These are phyloP conservation scores for Trametes polyzona DNA, from an alignment of 1,284 basidiomycete genomes.

Conservation along the genomic window DNA sequence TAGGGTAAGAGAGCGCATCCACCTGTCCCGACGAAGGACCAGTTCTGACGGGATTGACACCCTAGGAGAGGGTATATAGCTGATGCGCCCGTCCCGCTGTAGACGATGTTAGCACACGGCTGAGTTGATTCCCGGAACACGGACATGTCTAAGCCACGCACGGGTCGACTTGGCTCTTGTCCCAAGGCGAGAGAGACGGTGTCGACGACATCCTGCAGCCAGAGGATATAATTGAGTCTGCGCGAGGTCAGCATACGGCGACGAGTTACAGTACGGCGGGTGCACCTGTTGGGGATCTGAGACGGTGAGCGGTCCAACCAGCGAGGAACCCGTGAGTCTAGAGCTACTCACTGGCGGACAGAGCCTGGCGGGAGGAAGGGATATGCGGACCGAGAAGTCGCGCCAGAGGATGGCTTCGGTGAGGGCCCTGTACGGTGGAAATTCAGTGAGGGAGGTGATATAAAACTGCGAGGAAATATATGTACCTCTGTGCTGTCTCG, in stretches of 20 bases:
- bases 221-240: conserved; percentile 78
- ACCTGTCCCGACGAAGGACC: conserved; percentile 79
- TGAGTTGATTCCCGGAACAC: conserved; percentile 16
- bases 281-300: conserved; percentile 71
- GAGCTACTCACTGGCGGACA: conserved; percentile 77
- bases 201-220: conserved; percentile 68
- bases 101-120: background rate
- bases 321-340: background rate
- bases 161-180: background rate
- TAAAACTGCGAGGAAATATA: background rate
- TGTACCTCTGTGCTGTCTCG: conserved; percentile 67
- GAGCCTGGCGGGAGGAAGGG: conserved; percentile 71
- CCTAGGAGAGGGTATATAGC: conserved; percentile 88
- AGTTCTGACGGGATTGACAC: conserved; percentile 56
- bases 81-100: conserved; percentile 88
- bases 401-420: conserved; percentile 77
- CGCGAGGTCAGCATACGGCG: background rate
- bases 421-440: conserved; percentile 53
- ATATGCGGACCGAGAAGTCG: conserved; percentile 71
- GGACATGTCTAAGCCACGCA: conserved; percentile 60
- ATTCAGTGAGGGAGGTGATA: background rate
- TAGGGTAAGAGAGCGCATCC: too few relatives aligned
- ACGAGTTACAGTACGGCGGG: background rate
- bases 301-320: background rate
- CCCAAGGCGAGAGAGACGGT: conserved; percentile 19